These are phyloP conservation scores for Hortiboletus rubellus DNA, from an alignment of 1,284 basidiomycete genomes.

Conservation along the genomic window DNA sequence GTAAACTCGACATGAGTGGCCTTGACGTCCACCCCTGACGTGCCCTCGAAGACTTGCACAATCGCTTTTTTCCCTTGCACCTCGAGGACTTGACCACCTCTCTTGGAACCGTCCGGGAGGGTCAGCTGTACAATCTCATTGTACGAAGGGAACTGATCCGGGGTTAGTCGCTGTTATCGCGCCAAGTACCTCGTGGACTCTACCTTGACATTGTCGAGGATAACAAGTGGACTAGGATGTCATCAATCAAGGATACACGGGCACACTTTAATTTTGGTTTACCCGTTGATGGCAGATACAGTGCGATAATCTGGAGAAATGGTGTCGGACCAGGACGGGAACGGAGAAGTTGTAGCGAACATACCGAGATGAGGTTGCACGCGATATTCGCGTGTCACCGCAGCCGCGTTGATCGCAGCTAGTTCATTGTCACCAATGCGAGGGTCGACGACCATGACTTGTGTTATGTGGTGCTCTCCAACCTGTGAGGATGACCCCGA, in stretches of 20 bases:
- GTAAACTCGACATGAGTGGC: conserved; percentile 98
- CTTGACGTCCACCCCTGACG: conserved; percentile 96
- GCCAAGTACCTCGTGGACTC: conserved; percentile 22
- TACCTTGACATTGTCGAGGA: conserved; percentile 98
- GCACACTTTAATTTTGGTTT: conserved; percentile 19
- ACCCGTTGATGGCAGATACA: conserved; percentile 97
- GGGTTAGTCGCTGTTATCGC: conserved; percentile 16
- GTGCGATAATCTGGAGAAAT: conserved; percentile 82
- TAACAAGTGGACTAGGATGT: conserved; percentile 78
- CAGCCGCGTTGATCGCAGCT: conserved; percentile 83
- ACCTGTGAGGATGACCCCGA: conserved; percentile 10
- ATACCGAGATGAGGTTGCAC: conserved; percentile 90
- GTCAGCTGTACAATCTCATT: conserved; percentile 99
- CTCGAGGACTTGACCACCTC: conserved; percentile 97
- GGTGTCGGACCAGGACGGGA: conserved; percentile 13
- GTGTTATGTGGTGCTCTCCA: conserved; percentile 7
- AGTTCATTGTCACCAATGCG: conserved; percentile 73
- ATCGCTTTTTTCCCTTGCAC: conserved; percentile 99
- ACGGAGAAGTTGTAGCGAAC: conserved; percentile 27
- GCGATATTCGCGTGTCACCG: conserved; percentile 81
- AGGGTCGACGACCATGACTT: conserved; percentile 53
- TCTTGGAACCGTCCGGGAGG: conserved; percentile 91
- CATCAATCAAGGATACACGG: conserved; percentile 6
- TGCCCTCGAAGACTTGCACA: conserved; percentile 99
- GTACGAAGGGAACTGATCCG: conserved; percentile 90